These are phyloP conservation scores for Colletotrichum sp. DNA, from an alignment of 2,329 filamentous ascomycete species.

Conservation along the genomic window DNA sequence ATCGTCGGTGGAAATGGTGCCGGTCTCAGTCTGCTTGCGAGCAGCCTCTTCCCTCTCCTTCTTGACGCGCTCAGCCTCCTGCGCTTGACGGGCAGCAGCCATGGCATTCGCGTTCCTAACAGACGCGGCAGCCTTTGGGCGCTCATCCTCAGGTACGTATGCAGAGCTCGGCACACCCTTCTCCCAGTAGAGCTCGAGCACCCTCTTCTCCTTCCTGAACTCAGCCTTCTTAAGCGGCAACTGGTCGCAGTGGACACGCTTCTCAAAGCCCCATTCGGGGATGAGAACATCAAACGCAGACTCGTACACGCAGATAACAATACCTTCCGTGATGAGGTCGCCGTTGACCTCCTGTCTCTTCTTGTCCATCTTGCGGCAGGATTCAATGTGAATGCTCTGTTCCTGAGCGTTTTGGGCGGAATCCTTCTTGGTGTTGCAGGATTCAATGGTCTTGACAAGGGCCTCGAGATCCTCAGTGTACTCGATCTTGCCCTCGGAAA, in stretches of 20 bases:
- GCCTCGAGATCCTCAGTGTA: slow-evolving; percentile 89
- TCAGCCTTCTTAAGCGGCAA: slow-evolving; percentile 98
- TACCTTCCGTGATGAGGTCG: slow-evolving; percentile 93
- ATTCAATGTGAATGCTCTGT: slow-evolving; percentile 98
- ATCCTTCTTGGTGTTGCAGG: slow-evolving; percentile 99
- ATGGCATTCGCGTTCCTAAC: slow-evolving; percentile 77
- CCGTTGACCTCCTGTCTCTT: slow-evolving; percentile 84
- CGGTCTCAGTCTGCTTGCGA: slow-evolving; percentile 92
- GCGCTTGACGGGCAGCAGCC: slow-evolving; percentile 79
- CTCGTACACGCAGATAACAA: slow-evolving; percentile 97
- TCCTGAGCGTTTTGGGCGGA: slow-evolving; percentile 97
- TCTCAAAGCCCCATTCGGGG: slow-evolving; percentile 98
- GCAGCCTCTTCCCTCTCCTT: slow-evolving; percentile 91
- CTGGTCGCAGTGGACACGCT: slow-evolving; percentile 98
- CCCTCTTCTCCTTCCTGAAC: slow-evolving; percentile 93
- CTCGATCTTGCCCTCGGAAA: slow-evolving; percentile 82
- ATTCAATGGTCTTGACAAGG: slow-evolving; percentile 89
- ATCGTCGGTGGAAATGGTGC: slow-evolving; percentile 91
- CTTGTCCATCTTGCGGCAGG: slow-evolving; percentile 95
- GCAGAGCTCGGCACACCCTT: slow-evolving; percentile 97
- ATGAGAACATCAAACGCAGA: slow-evolving; percentile 98
- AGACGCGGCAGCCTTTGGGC: slow-evolving; percentile 80
- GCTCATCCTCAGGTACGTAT: slow-evolving; percentile 96
- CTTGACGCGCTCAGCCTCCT: slow-evolving; percentile 79
- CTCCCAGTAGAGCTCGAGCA: slow-evolving; percentile 98